These are phyloP conservation scores for Fragaria vesca DNA, from an alignment of 306 rosid genomes.

Conservation along the genomic window DNA sequence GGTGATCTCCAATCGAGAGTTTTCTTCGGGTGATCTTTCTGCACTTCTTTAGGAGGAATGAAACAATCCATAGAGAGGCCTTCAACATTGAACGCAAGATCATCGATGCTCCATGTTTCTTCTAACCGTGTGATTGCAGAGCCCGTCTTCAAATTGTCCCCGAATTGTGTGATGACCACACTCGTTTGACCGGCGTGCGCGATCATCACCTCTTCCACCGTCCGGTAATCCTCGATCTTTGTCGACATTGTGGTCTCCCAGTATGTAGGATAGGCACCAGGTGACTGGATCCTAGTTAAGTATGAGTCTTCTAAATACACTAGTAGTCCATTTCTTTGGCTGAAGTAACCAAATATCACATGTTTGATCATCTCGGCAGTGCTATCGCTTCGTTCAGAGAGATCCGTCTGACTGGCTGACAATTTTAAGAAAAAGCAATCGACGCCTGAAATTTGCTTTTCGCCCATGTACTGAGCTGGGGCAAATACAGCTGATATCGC, in stretches of 20 bases:
- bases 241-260: constrained; percentile 98
- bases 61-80: constrained; percentile 88
- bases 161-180: constrained; percentile 68
- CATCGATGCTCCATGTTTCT: constrained; percentile 86
- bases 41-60: constrained; percentile 77
- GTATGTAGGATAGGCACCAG: constrained; percentile 73
- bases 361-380: constrained; percentile 97
- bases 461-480: constrained; percentile 83
- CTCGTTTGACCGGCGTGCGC: constrained; percentile 73
- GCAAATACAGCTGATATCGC: constrained; percentile 72
- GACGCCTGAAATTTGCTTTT: constrained; percentile 56
- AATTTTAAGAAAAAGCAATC: constrained; percentile 82
- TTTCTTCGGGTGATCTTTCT: constrained; percentile 37
- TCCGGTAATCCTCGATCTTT: constrained; percentile 63
- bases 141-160: constrained; percentile 69
- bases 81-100: constrained; percentile 76
- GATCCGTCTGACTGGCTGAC: constrained; percentile 70
- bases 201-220: constrained; percentile 73
- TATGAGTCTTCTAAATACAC: constrained; percentile 78
- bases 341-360: constrained; percentile 74
- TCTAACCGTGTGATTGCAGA: constrained; percentile 67
- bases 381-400: constrained; percentile 71
- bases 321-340: constrained; percentile 81
- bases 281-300: constrained; percentile 82
- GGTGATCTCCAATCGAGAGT: constrained; percentile 58